A percentile compares a stretch with the other conserved stretches of the same genome.
Evolutionary conservation across 352 stramenopile genomes (phyloP).

Genomic region (Globisporangium sylvaticum): DNA sequence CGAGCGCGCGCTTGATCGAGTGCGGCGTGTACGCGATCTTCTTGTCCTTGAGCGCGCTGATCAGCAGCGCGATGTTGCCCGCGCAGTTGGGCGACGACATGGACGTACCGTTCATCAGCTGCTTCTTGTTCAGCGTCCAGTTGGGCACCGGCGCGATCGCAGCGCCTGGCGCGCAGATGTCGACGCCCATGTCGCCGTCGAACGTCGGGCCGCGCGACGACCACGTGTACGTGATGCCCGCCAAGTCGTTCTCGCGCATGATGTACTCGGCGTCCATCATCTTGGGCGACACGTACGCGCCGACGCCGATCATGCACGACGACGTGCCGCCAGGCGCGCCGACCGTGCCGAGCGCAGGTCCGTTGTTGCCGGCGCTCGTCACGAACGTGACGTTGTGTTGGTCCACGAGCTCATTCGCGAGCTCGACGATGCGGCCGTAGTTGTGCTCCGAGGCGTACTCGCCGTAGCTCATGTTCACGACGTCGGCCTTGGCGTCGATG

Average conservation of each 20-base stretch:
- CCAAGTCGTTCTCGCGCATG: conserved; percentile 67
- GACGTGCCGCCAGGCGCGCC: conserved; percentile 89
- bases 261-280: conserved; percentile 94
- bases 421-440: conserved; percentile 84
- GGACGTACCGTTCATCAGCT: conserved; percentile 96
- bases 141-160: conserved; percentile 93
- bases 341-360: conserved; percentile 92
- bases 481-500: conserved; percentile 83
- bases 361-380: conserved; percentile 93
- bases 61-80: conserved; percentile 91
- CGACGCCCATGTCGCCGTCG: conserved; percentile 90
- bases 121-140: conserved; percentile 94
- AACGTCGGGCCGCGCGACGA: conserved; percentile 89
- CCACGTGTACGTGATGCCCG: conserved; percentile 88
- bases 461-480: conserved; percentile 97
- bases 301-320: conserved; percentile 89
- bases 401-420: conserved; percentile 89
- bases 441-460: conserved; percentile 90
- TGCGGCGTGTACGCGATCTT: conserved; percentile 80
- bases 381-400: conserved; percentile 93
- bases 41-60: conserved; percentile 87
- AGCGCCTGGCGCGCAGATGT: conserved; percentile 91
- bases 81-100: conserved; percentile 95
- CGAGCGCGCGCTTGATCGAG: conserved; percentile 84
- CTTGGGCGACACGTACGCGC: conserved; percentile 92